Evolutionary conservation across 1,284 basidiomycete genomes (phyloP), one percentile per base, ranked within the genome.

Genomic region (Ceratobasidium sp.): DNA sequence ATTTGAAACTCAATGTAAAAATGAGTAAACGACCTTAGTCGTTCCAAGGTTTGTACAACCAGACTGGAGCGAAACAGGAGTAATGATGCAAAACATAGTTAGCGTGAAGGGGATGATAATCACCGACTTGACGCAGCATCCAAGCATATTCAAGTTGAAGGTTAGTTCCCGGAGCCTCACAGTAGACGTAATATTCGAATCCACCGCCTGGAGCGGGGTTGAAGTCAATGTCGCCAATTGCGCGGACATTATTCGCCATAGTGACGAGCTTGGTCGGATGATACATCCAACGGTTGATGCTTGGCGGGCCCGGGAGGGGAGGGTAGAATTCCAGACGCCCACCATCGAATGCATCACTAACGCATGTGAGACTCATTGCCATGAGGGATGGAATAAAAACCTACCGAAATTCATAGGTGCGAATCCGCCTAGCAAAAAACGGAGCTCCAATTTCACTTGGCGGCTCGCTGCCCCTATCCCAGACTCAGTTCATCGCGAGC

Each of bases 81-180:
- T 56, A 56, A n/a, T 56, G 52, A 56, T n/a, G 52, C 52, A 56
- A 56, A 26, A 56, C 23, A 26, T 56, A 56, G 7, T n/a, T n/a
- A 56, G 52, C 5, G n/a, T 2, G 9, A 1, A 20, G 17, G 2
- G 52, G 52, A 7, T 56, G 52, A n/a, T 3, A n/a, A 9, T 23
- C 13, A 9, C 52, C 52, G 17, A 56, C n/a, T n/a, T 56, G 52
- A 26, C 52, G 23, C 9, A 7, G 2, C 17, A 20, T 1, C 52
- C 52, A 56, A 56, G 17, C 17, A 56, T 56, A 56, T n/a, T n/a
- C n/a, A n/a, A n/a, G n/a, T n/a, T n/a, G n/a, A n/a, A n/a, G n/a
- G n/a, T n/a, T n/a, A n/a, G n/a, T n/a, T n/a, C 52, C 52, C 17
- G 52, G 52, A 56, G 52, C 52, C 52, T 26, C 17, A 2, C 20